phyloP scores from a whole-genome alignment of 2,329 filamentous ascomycete genomes.

The Trichothecium sympodiale region DNA sequence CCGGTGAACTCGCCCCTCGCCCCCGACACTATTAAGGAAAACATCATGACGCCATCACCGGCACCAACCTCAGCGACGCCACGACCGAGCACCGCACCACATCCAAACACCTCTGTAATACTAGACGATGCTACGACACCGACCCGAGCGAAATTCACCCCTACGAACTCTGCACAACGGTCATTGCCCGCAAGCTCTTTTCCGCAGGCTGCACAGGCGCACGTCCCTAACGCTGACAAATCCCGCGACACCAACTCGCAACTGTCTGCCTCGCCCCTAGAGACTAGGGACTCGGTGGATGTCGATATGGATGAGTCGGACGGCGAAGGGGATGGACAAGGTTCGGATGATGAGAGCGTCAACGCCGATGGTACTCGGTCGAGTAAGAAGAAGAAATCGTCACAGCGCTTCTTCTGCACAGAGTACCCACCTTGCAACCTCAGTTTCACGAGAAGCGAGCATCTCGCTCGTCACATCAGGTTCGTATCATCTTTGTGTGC shows the following conservation, averaged over 20 bases:
- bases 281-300: slow-evolving; percentile 46
- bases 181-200: slow-evolving; percentile 43
- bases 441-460: slow-evolving; percentile 92
- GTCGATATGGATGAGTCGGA: slow-evolving; percentile 70
- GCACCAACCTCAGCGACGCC: slow-evolving; percentile 10
- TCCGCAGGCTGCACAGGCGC: slow-evolving; percentile 35
- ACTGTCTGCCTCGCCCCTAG: slow-evolving; percentile 44
- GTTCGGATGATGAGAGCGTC: slow-evolving; percentile 50
- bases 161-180: slow-evolving; percentile 33
- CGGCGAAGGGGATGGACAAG: slow-evolving; percentile 31
- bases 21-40: slow-evolving; percentile 16
- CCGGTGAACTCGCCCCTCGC: slow-evolving; percentile 30
- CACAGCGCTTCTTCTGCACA: slow-evolving; percentile 90
- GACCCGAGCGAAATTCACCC: slow-evolving; percentile 44
- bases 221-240: slow-evolving; percentile 44
- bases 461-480: slow-evolving; percentile 89
- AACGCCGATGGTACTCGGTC: slow-evolving; percentile 56
- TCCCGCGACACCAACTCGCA: slow-evolving; percentile 51
- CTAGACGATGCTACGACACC: slow-evolving; percentile 46
- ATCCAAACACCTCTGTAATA: slow-evolving; percentile 9
- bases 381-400: slow-evolving; percentile 81
- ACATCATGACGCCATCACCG: slow-evolving; percentile 24
- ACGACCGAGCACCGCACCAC: slow-evolving; percentile 24
- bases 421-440: slow-evolving; percentile 89
- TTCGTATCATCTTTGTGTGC: slow-evolving; percentile 23